These are phyloP conservation scores for Calophaca sinica DNA, from an alignment of 306 rosid genomes.

Conservation along the genomic window DNA sequence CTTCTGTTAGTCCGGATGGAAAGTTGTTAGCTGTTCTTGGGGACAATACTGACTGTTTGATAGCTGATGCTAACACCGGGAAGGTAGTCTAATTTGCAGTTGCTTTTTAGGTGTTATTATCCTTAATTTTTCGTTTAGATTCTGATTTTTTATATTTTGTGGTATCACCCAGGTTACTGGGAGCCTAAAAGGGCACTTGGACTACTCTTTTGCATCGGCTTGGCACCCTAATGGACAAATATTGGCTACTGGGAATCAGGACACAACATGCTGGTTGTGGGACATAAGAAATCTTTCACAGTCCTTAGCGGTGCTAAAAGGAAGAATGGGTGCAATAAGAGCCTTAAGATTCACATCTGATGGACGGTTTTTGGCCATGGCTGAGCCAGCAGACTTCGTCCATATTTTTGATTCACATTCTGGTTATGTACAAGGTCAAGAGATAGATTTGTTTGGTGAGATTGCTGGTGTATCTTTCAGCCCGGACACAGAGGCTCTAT, in stretches of 20 bases:
- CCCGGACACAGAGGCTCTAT: slow-evolving; percentile 85
- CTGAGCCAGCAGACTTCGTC: slow-evolving; percentile 95
- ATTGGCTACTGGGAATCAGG: slow-evolving; percentile 96
- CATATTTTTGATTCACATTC: slow-evolving; percentile 67
- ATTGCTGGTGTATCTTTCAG: slow-evolving; percentile 89
- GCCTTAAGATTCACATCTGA: slow-evolving; percentile 70
- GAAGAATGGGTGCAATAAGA: slow-evolving; percentile 94
- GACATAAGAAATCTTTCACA: slow-evolving; percentile 83
- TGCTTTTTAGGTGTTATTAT: background rate
- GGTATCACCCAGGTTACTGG: slow-evolving; percentile 56
- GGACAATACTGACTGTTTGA: slow-evolving; percentile 79
- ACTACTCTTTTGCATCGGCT: slow-evolving; percentile 89
- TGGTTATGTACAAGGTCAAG: slow-evolving; percentile 70
- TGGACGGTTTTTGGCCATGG: slow-evolving; percentile 87
- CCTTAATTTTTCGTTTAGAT: background rate
- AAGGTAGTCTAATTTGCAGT: slow-evolving; percentile 52
- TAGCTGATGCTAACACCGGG: slow-evolving; percentile 79
- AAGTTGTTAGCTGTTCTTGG: slow-evolving; percentile 85
- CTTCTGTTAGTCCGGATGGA: slow-evolving; percentile 87
- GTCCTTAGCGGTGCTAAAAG: slow-evolving; percentile 81
- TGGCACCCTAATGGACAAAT: slow-evolving; percentile 94
- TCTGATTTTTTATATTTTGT: slow-evolving; percentile 3
- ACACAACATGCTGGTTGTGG: slow-evolving; percentile 95
- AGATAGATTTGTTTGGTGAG: slow-evolving; percentile 91
- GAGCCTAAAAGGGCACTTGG: slow-evolving; percentile 85